These are phyloP conservation scores for Tagetes patula DNA, from an alignment of 129 eudicot genomes.

Conservation along the genomic window DNA sequence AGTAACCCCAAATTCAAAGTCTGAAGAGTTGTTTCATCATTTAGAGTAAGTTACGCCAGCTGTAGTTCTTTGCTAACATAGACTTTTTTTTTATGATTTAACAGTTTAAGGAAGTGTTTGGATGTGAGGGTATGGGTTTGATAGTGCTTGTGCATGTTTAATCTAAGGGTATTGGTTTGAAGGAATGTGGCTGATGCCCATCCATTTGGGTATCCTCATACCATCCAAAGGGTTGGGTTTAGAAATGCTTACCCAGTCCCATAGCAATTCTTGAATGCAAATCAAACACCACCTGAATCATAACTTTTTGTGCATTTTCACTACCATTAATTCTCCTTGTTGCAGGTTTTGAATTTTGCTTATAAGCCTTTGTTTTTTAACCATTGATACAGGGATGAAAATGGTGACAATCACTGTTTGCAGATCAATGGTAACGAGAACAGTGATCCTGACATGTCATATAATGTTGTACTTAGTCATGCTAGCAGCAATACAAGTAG, in stretches of 20 bases:
- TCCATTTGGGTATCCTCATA: neutral
- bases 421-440: slow-evolving; percentile 29
- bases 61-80: neutral
- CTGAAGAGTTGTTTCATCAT: slow-evolving; percentile 30
- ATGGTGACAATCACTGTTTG: slow-evolving; percentile 33
- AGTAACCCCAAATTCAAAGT: slow-evolving; percentile 44
- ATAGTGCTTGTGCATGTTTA: neutral
- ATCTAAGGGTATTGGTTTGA: neutral
- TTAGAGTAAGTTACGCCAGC: slow-evolving; percentile 36
- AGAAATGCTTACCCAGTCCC: neutral
- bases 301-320: slow-evolving; percentile 4
- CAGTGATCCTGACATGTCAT: slow-evolving; percentile 20
- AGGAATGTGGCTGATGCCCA: neutral
- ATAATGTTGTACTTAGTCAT: slow-evolving; percentile 18
- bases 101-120: neutral
- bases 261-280: neutral
- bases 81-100: neutral
- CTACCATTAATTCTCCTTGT: slow-evolving; percentile 6
- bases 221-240: neutral
- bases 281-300: slow-evolving; percentile 11
- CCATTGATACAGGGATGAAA: slow-evolving; percentile 45
- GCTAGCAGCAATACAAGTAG: slow-evolving; percentile 24
- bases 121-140: neutral
- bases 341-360: slow-evolving; percentile 18
- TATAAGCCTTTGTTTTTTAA: slow-evolving; percentile 5